Conservation (phyloP, 345 rosid species). For the Kandelia obovata region DNA sequence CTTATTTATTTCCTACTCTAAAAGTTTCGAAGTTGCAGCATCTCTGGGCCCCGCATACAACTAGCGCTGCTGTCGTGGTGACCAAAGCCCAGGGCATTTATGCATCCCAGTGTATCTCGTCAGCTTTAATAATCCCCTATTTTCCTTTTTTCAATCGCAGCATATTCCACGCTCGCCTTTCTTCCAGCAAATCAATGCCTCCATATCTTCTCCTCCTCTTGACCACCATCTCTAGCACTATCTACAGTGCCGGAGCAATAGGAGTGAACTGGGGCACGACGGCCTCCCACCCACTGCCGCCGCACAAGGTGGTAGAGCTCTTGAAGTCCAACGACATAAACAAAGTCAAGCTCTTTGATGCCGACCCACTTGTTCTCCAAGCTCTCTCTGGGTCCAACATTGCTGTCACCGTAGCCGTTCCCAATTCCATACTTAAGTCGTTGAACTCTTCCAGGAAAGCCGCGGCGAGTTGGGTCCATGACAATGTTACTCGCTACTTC, state of each 20-base stretch:
- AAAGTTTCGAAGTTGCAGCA: no score
- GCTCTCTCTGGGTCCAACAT: conserved; percentile 77
- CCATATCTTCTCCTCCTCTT: conserved; percentile 25
- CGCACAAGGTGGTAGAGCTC: conserved; percentile 75
- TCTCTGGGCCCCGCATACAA: no score
- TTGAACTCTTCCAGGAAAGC: conserved; percentile 70
- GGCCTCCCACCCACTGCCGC: conserved; percentile 78
- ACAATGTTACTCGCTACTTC: conserved; percentile 89
- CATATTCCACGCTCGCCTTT: no score
- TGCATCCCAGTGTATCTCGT: no score
- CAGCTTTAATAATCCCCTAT: no score
- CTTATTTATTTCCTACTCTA: no score
- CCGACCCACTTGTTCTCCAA: conserved; percentile 62
- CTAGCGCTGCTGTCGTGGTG: no score
- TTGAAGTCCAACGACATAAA: conserved; percentile 72
- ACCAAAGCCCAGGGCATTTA: no score
- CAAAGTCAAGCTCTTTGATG: conserved; percentile 71
- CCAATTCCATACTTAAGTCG: conserved; percentile 53
- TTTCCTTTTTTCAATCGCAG: no score
- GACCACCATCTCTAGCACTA: conserved; percentile 14
- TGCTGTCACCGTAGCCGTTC: conserved; percentile 67
- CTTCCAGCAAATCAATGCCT: conserved; percentile 4
- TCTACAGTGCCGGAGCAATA: conserved; percentile 27
- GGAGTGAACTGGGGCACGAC: conserved; percentile 86
- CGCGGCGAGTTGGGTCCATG: conserved; percentile 89